Evolutionary conservation across 2,329 filamentous ascomycete genomes (phyloP), one percentile per base, ranked within the genome.

Genomic region (Diplodia seriata): DNA sequence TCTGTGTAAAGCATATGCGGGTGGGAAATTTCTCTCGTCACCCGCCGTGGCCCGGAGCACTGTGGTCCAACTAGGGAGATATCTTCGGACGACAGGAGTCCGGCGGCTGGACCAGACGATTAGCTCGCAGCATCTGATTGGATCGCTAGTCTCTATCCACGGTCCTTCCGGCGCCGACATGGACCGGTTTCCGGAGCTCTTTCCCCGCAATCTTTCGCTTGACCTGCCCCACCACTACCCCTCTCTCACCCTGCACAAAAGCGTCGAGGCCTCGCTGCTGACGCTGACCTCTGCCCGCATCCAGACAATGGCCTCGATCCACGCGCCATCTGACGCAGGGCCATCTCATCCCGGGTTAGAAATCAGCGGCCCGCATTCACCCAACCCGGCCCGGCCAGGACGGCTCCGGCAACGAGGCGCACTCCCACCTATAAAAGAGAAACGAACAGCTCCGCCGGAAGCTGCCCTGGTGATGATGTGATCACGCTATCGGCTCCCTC

Each of bases 401-500:
- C 40, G 23, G 49, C n/a, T 51, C 49, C 49, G 23, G 23, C n/a
- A 11, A 12, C 11, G 40, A 43, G 40, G 14, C 40, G 7, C 14
- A 18, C n/a, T 43, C 40, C 31, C 54, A 23, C 31, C 31, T 56
- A 56, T 56, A 56, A 56, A 56, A 33, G 40, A 43, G 15, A 43
- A 36, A 12, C 31, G 11, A 18, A n/a, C 54, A 20, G 54, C 31
- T 15, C 51, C 51, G 31, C 54, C 12, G 18, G 31, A 7, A 9
- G 31, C 31, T 9, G 31, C 31, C 31, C 31, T 40, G 26, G 23
- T 43, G 57, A 50, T 50, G 57, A 26, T 20, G 57, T 29, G 40
- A 62, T 62, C 40, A 15, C 18, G 57, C 23, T 62, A 50, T 51
- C 43, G 43, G 43, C 18, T 43, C 40, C 20, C 26, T 51, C 43